These are phyloP conservation scores for Westerdykella sp. DNA, from an alignment of 2,329 filamentous ascomycete species.

Conservation along the genomic window DNA sequence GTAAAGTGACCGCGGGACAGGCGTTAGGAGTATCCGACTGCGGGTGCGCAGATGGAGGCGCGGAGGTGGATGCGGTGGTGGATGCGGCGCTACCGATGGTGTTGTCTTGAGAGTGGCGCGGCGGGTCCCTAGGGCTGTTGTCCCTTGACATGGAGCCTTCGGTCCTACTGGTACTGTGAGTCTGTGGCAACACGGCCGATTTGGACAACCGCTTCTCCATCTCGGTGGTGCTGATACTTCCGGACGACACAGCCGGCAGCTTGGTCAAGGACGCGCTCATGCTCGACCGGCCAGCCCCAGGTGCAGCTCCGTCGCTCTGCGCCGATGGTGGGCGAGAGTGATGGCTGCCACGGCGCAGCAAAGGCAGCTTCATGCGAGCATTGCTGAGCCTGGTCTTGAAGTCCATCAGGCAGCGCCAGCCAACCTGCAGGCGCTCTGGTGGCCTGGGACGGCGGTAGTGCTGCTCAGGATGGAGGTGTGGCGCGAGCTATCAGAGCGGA, in stretches of 20 bases:
- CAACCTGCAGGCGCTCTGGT: conserved; percentile 11
- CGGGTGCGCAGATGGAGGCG: conserved; percentile 6
- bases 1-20: conserved; percentile 24
- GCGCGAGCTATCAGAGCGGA: background rate
- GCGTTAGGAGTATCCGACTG: conserved; percentile 11
- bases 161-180: conserved; percentile 8
- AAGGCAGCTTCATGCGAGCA: conserved; percentile 19
- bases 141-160: conserved; percentile 14
- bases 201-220: conserved; percentile 15
- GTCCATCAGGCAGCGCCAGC: conserved; percentile 23
- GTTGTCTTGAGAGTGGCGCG: conserved; percentile 4
- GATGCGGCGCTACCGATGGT: conserved; percentile 7
- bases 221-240: conserved; percentile 2
- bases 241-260: conserved; percentile 19
- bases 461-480: background rate
- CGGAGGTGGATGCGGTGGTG: conserved; percentile 9
- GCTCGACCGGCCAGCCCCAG: conserved; percentile 6
- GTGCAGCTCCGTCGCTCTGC: conserved; percentile 17
- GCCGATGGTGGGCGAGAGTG: conserved; percentile 23
- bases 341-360: conserved; percentile 25
- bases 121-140: conserved; percentile 5
- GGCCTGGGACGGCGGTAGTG: background rate
- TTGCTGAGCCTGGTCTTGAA: conserved; percentile 30
- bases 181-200: conserved; percentile 20
- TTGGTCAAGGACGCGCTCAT: conserved; percentile 29